Evolutionary conservation across 129 eudicot genomes (phyloP).

Genomic region (Lactuca saligna): DNA sequence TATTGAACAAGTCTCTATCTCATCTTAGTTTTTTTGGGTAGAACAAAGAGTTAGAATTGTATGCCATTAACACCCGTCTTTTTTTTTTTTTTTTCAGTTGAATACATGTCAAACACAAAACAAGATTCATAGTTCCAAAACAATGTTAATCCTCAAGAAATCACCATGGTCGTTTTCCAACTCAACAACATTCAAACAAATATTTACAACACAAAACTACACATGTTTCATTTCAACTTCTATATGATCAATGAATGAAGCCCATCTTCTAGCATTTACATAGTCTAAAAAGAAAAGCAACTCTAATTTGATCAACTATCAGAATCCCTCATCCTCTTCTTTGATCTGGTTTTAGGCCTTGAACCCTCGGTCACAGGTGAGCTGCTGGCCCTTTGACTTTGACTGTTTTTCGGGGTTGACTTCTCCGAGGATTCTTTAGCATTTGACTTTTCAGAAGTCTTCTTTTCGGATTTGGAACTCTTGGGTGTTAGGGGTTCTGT

Average conservation of each 20-base stretch:
- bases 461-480: conserved; percentile 33
- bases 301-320: conserved; percentile 23
- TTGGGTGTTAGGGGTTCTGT: conserved; percentile 32
- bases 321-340: conserved; percentile 35
- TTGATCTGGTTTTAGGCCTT: conserved; percentile 43
- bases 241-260: neutral
- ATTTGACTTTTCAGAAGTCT: conserved; percentile 30
- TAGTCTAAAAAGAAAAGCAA: neutral
- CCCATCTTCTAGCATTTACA: conserved; percentile 6
- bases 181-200: no score
- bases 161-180: no score
- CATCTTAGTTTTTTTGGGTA: no score
- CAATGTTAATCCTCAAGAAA: no score
- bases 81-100: no score
- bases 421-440: conserved; percentile 29
- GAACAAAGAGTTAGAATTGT: no score
- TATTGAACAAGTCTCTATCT: no score
- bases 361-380: conserved; percentile 36
- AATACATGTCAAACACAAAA: no score
- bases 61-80: no score
- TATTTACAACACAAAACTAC: no score
- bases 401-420: conserved; percentile 33
- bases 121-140: no score
- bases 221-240: no score
- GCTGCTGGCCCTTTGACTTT: conserved; percentile 28